These are phyloP conservation scores for Metschnikowia aberdeeniae DNA, from an alignment of 805 yeast genomes.

Conservation along the genomic window DNA sequence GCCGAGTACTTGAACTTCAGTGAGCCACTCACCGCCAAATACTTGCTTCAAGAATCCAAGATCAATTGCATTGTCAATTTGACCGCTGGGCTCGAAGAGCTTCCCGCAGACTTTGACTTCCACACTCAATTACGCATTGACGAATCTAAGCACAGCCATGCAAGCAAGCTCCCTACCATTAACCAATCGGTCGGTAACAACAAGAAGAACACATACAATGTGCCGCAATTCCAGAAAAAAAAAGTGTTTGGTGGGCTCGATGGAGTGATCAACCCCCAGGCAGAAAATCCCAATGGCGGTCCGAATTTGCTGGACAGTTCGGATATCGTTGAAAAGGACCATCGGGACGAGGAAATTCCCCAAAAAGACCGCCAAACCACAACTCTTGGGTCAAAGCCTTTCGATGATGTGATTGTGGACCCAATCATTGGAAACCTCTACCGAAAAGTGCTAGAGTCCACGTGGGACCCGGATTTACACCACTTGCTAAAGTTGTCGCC, in stretches of 20 bases:
- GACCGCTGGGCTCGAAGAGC: slow-evolving; percentile 48
- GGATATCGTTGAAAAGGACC: neutral
- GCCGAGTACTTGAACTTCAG: slow-evolving; percentile 64
- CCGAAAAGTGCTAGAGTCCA: slow-evolving; percentile 50
- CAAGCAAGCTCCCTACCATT: slow-evolving; percentile 2
- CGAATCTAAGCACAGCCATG: slow-evolving; percentile 19
- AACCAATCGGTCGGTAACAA: slow-evolving; percentile 19
- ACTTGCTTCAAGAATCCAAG: slow-evolving; percentile 71
- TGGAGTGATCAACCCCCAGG: slow-evolving; percentile 29
- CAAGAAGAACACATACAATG: slow-evolving; percentile 21
- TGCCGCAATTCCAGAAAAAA: slow-evolving; percentile 38
- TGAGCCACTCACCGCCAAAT: slow-evolving; percentile 53
- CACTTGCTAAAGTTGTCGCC: slow-evolving; percentile 55
- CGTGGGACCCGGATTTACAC: slow-evolving; percentile 55
- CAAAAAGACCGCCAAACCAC: slow-evolving; percentile 6
- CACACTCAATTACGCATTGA: slow-evolving; percentile 39
- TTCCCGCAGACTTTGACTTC: slow-evolving; percentile 36
- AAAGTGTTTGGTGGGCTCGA: slow-evolving; percentile 50
- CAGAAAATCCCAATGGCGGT: slow-evolving; percentile 1
- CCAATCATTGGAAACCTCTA: slow-evolving; percentile 50
- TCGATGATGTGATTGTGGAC: slow-evolving; percentile 33
- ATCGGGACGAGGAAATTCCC: slow-evolving; percentile 1
- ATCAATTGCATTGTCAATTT: slow-evolving; percentile 75
- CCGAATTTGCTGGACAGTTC: neutral
- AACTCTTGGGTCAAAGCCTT: slow-evolving; percentile 9